Conservation (phyloP, 73 alveolate genomes). For the Urostyla sp. region DNA sequence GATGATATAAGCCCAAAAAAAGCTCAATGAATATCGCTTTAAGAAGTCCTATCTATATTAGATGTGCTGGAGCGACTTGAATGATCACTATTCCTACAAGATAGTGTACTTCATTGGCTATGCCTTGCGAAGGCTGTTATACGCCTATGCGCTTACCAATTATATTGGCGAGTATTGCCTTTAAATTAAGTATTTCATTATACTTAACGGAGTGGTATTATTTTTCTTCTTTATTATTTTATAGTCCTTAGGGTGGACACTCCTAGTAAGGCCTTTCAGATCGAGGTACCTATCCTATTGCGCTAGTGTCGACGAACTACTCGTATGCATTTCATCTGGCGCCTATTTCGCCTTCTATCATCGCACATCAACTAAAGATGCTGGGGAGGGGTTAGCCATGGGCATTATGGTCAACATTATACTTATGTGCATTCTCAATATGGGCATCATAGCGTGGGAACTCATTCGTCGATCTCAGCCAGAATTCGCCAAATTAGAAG, state of each 20-base stretch:
- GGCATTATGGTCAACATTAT: conserved; percentile 5
- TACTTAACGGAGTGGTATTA: conserved; percentile 7
- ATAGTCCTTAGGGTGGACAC: conserved; percentile 4
- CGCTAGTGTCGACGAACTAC: conserved; percentile 33
- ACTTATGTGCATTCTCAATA: conserved; percentile 5
- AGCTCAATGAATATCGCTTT: conserved; percentile 30
- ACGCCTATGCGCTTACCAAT: conserved; percentile 11
- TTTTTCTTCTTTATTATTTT: not conserved
- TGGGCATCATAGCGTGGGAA: conserved; percentile 30
- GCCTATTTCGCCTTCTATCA: conserved; percentile 21
- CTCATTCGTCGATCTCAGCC: conserved; percentile 32
- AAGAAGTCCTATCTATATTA: conserved; percentile 1
- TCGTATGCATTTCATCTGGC: conserved; percentile 4
- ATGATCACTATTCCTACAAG: conserved; percentile 10
- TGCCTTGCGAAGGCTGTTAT: not conserved
- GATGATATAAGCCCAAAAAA: conserved; percentile 23
- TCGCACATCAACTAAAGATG: conserved; percentile 10
- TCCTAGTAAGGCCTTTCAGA: conserved; percentile 1
- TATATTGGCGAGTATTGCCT: conserved; percentile 23
- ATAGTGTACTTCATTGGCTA: not conserved
- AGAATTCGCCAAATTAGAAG: conserved; percentile 17
- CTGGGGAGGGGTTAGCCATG: conserved; percentile 6
- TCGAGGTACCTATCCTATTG: not conserved
- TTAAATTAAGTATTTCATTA: conserved; percentile 16
- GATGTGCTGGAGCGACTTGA: conserved; percentile 45